These are phyloP conservation scores for Aspergillus kassunensis DNA, from an alignment of 495 filamentous ascomycete genomes.

Conservation along the genomic window DNA sequence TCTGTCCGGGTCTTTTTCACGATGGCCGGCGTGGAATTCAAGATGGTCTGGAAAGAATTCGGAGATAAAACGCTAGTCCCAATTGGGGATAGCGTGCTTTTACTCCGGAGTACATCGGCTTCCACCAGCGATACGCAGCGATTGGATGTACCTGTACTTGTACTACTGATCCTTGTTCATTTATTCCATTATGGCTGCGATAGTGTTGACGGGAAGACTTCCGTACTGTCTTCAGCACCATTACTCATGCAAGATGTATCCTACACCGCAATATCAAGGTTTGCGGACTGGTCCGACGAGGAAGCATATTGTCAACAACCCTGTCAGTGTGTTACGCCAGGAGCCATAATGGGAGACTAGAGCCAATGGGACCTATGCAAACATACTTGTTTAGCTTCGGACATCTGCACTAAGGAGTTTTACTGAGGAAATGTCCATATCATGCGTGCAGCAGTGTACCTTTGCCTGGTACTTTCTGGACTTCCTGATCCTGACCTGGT, in stretches of 20 bases:
- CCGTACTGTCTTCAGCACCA: no score
- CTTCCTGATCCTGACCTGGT: background rate
- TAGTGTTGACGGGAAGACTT: no score
- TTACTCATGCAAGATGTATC: background rate
- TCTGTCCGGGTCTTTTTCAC: slow-evolving; percentile 28
- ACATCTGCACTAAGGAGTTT: background rate
- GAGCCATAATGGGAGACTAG: background rate
- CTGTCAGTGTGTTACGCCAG: slow-evolving; percentile 10
- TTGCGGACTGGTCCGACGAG: background rate
- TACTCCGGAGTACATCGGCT: background rate
- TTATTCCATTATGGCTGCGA: no score
- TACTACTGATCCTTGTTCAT: slow-evolving; percentile 5
- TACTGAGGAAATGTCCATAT: no score
- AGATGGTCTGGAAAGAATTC: slow-evolving; percentile 26
- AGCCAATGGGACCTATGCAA: slow-evolving; percentile 1
- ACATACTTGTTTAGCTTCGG: slow-evolving; percentile 1
- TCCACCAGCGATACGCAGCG: background rate
- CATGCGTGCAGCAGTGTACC: no score
- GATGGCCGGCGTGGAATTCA: slow-evolving; percentile 15
- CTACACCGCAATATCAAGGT: slow-evolving; percentile 13
- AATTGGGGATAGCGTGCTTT: slow-evolving; percentile 12
- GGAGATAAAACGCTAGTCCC: slow-evolving; percentile 21
- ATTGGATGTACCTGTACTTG: slow-evolving; percentile 9
- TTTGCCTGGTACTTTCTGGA: no score
- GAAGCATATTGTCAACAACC: background rate